Evolutionary conservation across 2,329 filamentous ascomycete species (phyloP).

Genomic region (Amauroascus niger): DNA sequence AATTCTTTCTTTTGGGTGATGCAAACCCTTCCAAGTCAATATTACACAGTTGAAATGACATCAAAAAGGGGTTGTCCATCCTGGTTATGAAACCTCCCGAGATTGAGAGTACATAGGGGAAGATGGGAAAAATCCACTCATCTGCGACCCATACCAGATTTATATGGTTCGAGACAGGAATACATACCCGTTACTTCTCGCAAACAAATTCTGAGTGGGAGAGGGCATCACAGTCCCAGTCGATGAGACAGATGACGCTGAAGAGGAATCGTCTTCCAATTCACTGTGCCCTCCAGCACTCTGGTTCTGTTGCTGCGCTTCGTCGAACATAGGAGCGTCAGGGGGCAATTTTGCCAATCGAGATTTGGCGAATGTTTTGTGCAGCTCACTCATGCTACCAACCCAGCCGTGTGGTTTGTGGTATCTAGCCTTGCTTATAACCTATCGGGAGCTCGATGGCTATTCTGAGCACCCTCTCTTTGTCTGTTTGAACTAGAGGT

Average conservation of each 20-base stretch:
- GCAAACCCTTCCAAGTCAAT: not conserved
- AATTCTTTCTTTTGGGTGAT: not conserved
- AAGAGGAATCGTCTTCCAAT: constrained; percentile 57
- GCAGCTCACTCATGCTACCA: constrained; percentile 63
- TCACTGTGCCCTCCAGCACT: constrained; percentile 24
- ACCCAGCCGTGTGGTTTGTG: not conserved
- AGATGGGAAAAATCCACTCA: too few species aligned
- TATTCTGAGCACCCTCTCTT: too few species aligned
- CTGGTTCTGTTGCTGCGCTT: constrained; percentile 28
- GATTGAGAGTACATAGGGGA: too few species aligned
- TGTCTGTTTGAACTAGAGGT: too few species aligned
- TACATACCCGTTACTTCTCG: constrained; percentile 56
- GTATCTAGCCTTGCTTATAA: not conserved
- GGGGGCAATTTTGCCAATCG: constrained; percentile 56
- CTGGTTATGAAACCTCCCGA: too few species aligned
- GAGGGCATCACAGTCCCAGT: constrained; percentile 85
- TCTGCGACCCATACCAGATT: too few species aligned
- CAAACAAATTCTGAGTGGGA: constrained; percentile 61
- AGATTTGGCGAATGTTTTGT: constrained; percentile 66
- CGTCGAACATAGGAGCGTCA: constrained; percentile 42
- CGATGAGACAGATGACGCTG: constrained; percentile 76
- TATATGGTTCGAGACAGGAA: constrained; percentile 10
- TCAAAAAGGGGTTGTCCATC: too few species aligned
- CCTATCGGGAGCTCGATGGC: not conserved
- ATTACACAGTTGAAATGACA: not conserved